phyloP scores from a whole-genome alignment of 2,329 filamentous ascomycete genomes.

The Alternaria hordeiaustralica region DNA sequence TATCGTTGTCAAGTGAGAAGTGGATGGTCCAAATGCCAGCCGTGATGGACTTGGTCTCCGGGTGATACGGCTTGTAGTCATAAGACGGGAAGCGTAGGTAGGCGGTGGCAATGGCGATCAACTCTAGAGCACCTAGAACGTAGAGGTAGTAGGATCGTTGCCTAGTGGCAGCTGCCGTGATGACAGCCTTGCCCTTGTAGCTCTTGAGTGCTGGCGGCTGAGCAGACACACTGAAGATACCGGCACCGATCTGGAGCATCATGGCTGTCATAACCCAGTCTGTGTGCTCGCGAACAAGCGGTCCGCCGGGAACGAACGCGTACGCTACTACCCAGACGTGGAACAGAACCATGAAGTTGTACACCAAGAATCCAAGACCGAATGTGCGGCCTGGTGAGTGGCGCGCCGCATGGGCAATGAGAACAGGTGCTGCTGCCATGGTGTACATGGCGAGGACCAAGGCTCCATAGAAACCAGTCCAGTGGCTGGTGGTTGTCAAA shows the following conservation, averaged over 20 bases:
- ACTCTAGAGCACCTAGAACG: slow-evolving; percentile 75
- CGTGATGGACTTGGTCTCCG: slow-evolving; percentile 84
- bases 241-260: slow-evolving; percentile 84
- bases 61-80: slow-evolving; percentile 89
- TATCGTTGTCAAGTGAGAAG: slow-evolving; percentile 96
- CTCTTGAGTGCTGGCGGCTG: slow-evolving; percentile 57
- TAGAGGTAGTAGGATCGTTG: slow-evolving; percentile 73
- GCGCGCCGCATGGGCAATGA: slow-evolving; percentile 78
- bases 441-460: slow-evolving; percentile 78
- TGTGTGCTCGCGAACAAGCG: slow-evolving; percentile 88
- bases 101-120: slow-evolving; percentile 79
- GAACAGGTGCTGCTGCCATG: slow-evolving; percentile 76
- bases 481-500: slow-evolving; percentile 78
- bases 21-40: slow-evolving; percentile 99
- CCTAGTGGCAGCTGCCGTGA: slow-evolving; percentile 57
- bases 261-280: slow-evolving; percentile 92
- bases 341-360: slow-evolving; percentile 95
- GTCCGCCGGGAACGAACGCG: slow-evolving; percentile 94
- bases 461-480: slow-evolving; percentile 88
- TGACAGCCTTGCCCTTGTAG: slow-evolving; percentile 54
- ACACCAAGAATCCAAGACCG: slow-evolving; percentile 85
- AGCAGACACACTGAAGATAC: slow-evolving; percentile 72
- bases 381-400: slow-evolving; percentile 82
- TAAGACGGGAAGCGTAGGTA: slow-evolving; percentile 93
- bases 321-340: slow-evolving; percentile 99